A percentile compares a stretch with the other conserved stretches of the same genome.
Conservation (phyloP, 176 grass and related monocot species). For the Oryza nivara region DNA sequence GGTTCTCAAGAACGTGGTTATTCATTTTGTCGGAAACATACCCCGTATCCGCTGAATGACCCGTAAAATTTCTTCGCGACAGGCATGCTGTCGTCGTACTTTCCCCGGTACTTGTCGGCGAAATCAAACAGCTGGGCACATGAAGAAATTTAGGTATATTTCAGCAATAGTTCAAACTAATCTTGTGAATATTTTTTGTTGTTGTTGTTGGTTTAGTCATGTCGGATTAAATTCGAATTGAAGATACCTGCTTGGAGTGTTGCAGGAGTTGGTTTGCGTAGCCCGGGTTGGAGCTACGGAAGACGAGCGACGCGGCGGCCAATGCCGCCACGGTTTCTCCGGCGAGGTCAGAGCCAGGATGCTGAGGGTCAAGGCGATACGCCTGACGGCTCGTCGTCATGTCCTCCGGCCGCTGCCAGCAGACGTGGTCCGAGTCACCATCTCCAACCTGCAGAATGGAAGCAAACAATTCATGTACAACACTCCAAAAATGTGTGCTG, state of each 20-base stretch:
- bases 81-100: conserved; percentile 80
- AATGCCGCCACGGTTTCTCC: conserved; percentile 82
- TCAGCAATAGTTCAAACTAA: background rate
- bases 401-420: conserved; percentile 96
- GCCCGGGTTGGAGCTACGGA: conserved; percentile 53
- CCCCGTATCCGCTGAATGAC: conserved; percentile 76
- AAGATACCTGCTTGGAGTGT: conserved; percentile 68
- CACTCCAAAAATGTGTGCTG: background rate
- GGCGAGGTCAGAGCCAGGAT: conserved; percentile 85
- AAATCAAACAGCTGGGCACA: conserved; percentile 72
- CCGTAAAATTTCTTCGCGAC: conserved; percentile 60
- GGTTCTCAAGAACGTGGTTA: background rate
- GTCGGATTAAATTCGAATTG: background rate
- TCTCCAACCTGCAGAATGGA: conserved; percentile 67
- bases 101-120: conserved; percentile 82
- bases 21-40: conserved; percentile 17
- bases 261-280: conserved; percentile 64
- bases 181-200: background rate
- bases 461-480: background rate
- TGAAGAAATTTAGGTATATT: background rate
- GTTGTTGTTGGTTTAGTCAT: too few relatives aligned
- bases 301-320: conserved; percentile 80
- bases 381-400: conserved; percentile 90
- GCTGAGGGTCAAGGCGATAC: conserved; percentile 64
- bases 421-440: conserved; percentile 76